Evolutionary conservation across 2,329 filamentous ascomycete genomes (phyloP).

Genomic region (Stagonosporopsis rhizophila): DNA sequence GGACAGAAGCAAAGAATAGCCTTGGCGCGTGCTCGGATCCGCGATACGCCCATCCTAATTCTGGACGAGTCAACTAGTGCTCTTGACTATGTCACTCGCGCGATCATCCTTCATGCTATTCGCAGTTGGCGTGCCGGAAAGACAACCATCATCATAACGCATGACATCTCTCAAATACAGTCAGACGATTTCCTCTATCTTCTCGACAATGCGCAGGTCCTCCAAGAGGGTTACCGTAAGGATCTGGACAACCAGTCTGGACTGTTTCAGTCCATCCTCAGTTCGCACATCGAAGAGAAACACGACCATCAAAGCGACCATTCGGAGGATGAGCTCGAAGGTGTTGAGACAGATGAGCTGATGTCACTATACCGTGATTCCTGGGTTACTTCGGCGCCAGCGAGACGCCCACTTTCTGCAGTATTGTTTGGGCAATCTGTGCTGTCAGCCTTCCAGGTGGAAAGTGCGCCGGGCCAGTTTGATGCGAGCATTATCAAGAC

Average conservation of each 20-base stretch:
- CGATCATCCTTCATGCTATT: conserved; percentile 75
- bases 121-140: conserved; percentile 78
- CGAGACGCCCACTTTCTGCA: conserved; percentile 28
- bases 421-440: conserved; percentile 29
- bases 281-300: conserved; percentile 17
- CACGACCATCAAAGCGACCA: conserved; percentile 7
- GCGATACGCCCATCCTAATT: conserved; percentile 81
- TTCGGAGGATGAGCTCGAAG: conserved; percentile 16
- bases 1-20: conserved; percentile 85
- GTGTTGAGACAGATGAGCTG: conserved; percentile 22
- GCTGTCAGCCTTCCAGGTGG: conserved; percentile 23
- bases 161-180: conserved; percentile 80
- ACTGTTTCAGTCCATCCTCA: conserved; percentile 54
- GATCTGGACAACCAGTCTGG: conserved; percentile 58
- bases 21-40: conserved; percentile 77
- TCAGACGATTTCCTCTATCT: conserved; percentile 80
- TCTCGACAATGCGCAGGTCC: conserved; percentile 71
- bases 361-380: conserved; percentile 28
- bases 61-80: conserved; percentile 90
- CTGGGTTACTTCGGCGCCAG: conserved; percentile 16
- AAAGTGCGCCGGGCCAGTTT: neutral
- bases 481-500: neutral
- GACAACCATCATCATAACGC: conserved; percentile 92
- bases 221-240: conserved; percentile 71
- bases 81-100: conserved; percentile 75